A percentile compares a stretch with the other conserved stretches of the same genome.
Conservation (phyloP, 2,329 filamentous ascomycete genomes). For the Lecanicillium sp. region DNA sequence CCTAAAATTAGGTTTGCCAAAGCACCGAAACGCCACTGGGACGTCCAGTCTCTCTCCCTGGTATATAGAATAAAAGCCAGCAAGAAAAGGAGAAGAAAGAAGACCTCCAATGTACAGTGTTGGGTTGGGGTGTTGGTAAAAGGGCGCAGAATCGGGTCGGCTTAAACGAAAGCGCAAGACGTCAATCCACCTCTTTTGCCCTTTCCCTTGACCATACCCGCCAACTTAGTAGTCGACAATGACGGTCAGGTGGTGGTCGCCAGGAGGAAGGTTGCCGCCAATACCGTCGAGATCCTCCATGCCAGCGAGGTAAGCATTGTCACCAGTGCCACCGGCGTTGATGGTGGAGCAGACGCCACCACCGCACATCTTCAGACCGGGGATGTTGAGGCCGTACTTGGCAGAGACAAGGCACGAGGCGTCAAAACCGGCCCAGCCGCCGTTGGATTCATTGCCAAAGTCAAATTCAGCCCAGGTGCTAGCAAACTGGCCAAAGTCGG, state of each 20-base stretch:
- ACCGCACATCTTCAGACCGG: slow-evolving; percentile 30
- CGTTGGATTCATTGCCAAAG: slow-evolving; percentile 36
- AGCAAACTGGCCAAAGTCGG: slow-evolving; percentile 31
- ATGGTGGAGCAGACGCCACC: slow-evolving; percentile 33
- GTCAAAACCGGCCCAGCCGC: slow-evolving; percentile 42
- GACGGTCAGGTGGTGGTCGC: slow-evolving; percentile 20
- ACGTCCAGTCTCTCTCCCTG: slow-evolving; percentile 1
- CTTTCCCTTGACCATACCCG: too few relatives aligned
- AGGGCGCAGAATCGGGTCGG: too few relatives aligned
- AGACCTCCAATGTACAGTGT: too few relatives aligned
- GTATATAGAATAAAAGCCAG: too few relatives aligned
- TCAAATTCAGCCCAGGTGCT: slow-evolving; percentile 45
- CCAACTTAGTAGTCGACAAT: slow-evolving; percentile 20
- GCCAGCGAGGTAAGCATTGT: slow-evolving; percentile 29
- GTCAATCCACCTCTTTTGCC: too few relatives aligned
- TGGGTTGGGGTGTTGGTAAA: too few relatives aligned
- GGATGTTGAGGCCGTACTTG: slow-evolving; percentile 19
- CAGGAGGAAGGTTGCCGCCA: slow-evolving; percentile 29
- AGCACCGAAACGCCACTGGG: slow-evolving; percentile 8
- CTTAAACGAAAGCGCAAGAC: too few relatives aligned
- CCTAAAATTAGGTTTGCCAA: slow-evolving; percentile 3
- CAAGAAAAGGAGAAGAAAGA: too few relatives aligned
- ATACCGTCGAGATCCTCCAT: slow-evolving; percentile 30
- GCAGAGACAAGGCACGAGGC: slow-evolving; percentile 40
- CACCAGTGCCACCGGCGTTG: slow-evolving; percentile 24